Conservation (phyloP, 805 yeast species). For the Kazachstania martiniae region DNA sequence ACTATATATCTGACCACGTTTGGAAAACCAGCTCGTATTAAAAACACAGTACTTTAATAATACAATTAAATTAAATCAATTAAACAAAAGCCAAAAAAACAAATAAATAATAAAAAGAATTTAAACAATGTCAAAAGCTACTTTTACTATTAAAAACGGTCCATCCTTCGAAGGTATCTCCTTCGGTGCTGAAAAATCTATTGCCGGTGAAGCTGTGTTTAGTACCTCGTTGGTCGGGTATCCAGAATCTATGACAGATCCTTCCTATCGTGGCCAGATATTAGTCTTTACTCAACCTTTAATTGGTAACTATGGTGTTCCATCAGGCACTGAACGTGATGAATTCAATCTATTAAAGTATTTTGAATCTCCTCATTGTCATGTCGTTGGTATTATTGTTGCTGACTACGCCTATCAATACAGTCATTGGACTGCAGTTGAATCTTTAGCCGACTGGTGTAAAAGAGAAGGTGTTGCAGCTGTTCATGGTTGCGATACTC, state of each 20-base stretch:
- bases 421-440: constrained; percentile 99
- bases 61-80: constrained; percentile 4
- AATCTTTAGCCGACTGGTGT: constrained; percentile 92
- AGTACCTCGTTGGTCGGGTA: constrained; percentile 97
- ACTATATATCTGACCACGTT: constrained; percentile 41
- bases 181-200: constrained; percentile 87
- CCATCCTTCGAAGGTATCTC: constrained; percentile 89
- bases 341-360: constrained; percentile 77
- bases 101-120: constrained; percentile 1
- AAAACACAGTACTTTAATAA: constrained; percentile 2
- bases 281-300: constrained; percentile 94
- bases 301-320: constrained; percentile 98
- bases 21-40: constrained; percentile 40
- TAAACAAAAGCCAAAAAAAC: constrained; percentile 7
- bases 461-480: constrained; percentile 93
- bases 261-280: constrained; percentile 94
- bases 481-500: constrained; percentile 93
- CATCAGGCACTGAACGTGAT: constrained; percentile 71
- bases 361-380: constrained; percentile 84
- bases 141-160: constrained; percentile 83
- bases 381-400: constrained; percentile 93
- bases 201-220: constrained; percentile 96
- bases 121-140: constrained; percentile 52
- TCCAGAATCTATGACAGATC: constrained; percentile 98
- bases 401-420: constrained; percentile 90